These are phyloP conservation scores for Rugonectria rugulosa DNA, from an alignment of 2,329 filamentous ascomycete species.

Conservation along the genomic window DNA sequence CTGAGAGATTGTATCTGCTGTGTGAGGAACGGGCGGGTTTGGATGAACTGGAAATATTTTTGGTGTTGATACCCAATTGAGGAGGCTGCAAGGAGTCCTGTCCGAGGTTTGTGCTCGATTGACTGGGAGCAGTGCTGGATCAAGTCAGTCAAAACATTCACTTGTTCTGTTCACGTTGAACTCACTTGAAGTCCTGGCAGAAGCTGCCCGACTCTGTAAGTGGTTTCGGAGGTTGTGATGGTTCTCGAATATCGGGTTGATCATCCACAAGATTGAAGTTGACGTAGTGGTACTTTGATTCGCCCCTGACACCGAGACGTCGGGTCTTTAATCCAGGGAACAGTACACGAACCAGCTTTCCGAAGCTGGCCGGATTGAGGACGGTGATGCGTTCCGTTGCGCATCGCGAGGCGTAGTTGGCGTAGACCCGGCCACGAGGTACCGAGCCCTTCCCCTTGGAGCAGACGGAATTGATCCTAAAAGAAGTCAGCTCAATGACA, in stretches of 20 bases:
- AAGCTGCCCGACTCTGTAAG: slow-evolving; percentile 57
- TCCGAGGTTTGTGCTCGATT: slow-evolving; percentile 39
- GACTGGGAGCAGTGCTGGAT: slow-evolving; percentile 45
- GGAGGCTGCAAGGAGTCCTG: slow-evolving; percentile 42
- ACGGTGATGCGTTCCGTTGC: slow-evolving; percentile 94
- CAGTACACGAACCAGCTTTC: slow-evolving; percentile 94
- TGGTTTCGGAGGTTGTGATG: slow-evolving; percentile 56
- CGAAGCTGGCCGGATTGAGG: slow-evolving; percentile 95
- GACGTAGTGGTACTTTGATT: slow-evolving; percentile 98
- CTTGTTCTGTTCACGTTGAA: slow-evolving; percentile 4
- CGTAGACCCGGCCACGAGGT: slow-evolving; percentile 90
- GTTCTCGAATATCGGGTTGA: slow-evolving; percentile 55
- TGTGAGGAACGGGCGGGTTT: slow-evolving; percentile 41
- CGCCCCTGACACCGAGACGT: slow-evolving; percentile 88
- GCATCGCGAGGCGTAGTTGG: slow-evolving; percentile 92
- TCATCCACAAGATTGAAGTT: slow-evolving; percentile 70
- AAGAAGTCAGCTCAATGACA: slow-evolving; percentile 23
- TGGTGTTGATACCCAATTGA: slow-evolving; percentile 35
- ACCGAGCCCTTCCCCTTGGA: slow-evolving; percentile 83
- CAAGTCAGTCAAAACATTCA: slow-evolving; percentile 28
- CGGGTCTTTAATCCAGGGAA: slow-evolving; percentile 95
- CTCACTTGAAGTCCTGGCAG: slow-evolving; percentile 60
- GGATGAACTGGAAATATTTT: slow-evolving; percentile 20
- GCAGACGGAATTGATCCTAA: slow-evolving; percentile 77
- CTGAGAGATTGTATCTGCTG: slow-evolving; percentile 68